Evolutionary conservation across 768 basidiomycete species (phyloP), one percentile per base, ranked within the genome.

Genomic region (Scleroderma citrinum): DNA sequence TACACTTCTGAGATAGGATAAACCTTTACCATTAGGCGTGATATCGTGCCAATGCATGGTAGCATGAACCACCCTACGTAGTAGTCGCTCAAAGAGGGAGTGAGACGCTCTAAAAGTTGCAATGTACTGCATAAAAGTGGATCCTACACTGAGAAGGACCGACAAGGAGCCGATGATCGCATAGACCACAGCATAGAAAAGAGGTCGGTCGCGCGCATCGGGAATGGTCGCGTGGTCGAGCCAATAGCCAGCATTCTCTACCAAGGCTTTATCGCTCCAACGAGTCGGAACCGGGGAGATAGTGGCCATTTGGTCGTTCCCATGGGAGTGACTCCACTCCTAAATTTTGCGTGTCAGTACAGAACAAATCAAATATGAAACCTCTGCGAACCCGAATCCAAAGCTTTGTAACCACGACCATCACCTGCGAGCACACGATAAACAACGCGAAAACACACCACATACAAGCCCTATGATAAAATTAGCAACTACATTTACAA

Each of bases 11-110:
- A 21, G 41, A n/a, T 7, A 24, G 10, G 24, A 14, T 13, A 7
- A 21, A 11, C 8, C 2, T 51, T 30, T 57, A 74, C 87, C 88
- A 66, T 85, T 81, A 2, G 90, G 90, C 0, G 90, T 92, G 0
- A 84, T 82, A 60, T 92, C 88, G 59, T 84, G 83, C 75, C 85
- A 89, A 47, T 89, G 76, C 75, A 92, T 90, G 5, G 91, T 91
- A 7, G 90, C 87, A 13, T 81, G 74, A 16, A 91, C 82, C 10
- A 93, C 86, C 0, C 77, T 77, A 7, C 74, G 76, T 46, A 92
- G 67, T 32, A 93, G 67, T 44, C 75, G 72, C 56, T 69, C 77
- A 60, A 71, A 75, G 30, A 71, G 56, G 3, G 59, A 54, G 35
- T 64, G 56, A 30, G 68, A 69, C 6, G 65, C 71, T 35, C 66